Evolutionary conservation across 2,329 filamentous ascomycete genomes (phyloP), one percentile per base, ranked within the genome.

Genomic region (Xylaria digitata): DNA sequence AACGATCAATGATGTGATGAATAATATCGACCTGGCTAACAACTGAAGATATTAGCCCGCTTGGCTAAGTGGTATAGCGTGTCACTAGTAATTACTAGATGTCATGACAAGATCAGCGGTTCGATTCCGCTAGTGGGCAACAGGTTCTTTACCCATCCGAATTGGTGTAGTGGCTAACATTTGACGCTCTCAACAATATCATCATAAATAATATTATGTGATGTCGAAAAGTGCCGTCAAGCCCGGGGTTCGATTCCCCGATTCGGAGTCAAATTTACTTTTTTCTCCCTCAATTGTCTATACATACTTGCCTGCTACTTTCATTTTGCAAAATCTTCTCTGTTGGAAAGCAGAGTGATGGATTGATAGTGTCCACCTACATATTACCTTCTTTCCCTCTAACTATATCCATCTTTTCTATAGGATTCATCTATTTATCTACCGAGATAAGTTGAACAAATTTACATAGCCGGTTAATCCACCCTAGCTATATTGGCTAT

Each of bases 231-330:
- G 61, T 32, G 4, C 64, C 64, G 67, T 69, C 61, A 65, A 71
- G 72, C 72, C 70, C 34, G 11, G 34, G 34, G 34, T 37, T 74
- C 72, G 72, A 73, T 73, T 74, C 71, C 72, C 71, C 72, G 72
- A 70, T 70, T 73, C 72, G 71, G 71, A 73, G 70, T 37, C 32
- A 3, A 34, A 34, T 8, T 37, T 37, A 37, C n/a, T 9, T 46
- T 26, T 43, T 32, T 15, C 32, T 5, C 15, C 21, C n/a, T 9
- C 21, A 19, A 3, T 32, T 45, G 19, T 30, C 15, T 26, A 0
- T 19, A n/a, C n/a, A n/a, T n/a, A n/a, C n/a, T n/a, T n/a, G n/a
- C n/a, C n/a, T n/a, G n/a, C n/a, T n/a, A n/a, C n/a, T n/a, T n/a
- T n/a, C n/a, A n/a, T n/a, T n/a, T n/a, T n/a, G n/a, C n/a, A n/a